Base-by-base conservation (phyloP, 352 stramenopile genomes). In the Thalassiosira mediterranea region DNA sequence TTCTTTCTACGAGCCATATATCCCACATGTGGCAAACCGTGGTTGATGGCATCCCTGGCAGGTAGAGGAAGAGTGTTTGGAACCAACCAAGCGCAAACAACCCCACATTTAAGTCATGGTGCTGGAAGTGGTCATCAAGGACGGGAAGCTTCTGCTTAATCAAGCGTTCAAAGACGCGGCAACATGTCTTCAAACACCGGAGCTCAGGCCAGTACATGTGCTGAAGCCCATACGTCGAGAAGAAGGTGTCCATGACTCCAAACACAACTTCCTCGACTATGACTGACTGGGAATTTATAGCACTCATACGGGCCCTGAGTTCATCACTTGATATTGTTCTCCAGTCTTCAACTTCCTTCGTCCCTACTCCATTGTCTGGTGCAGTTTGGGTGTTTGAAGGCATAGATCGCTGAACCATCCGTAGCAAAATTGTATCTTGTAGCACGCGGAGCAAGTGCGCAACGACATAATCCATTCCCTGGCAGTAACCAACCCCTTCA, bases 11-110 rank as follows among this genome's bases (percentile, higher is more conserved):
- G 11, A 93, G 68, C 84, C 84, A 93, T 56, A 93, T 92, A 51
- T 93, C 88, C 88, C 88, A 93, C 69, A 93, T 93, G 52, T 92
- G 86, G 57, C 81, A 91, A 19, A 93, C 86, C 23, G 88, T 93
- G 3, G 81, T 69, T 23, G 81, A 86, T 37, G 88, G 88, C 88
- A 93, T 93, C 8, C 81, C 90, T 23, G 88, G 88, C 10, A 93
- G 64, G 40, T 93, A 93, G 3, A 93, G 59, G 49, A 92, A 93
- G 17, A 92, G 66, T 13, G 88, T 93, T 72, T 93, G 88, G 48
- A 93, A 93, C 88, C 86, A 93, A 42, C 88, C 88, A 11, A 93
- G 60, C 7, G 88, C 88, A 71, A 93, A 93, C 0, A 93, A 49
- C 11, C 88, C 88, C n/a, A 93, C 80, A 72, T 93, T 92, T 1